Evolutionary conservation across 176 grass and related monocot genomes (phyloP).

Genomic region (Canna indica): DNA sequence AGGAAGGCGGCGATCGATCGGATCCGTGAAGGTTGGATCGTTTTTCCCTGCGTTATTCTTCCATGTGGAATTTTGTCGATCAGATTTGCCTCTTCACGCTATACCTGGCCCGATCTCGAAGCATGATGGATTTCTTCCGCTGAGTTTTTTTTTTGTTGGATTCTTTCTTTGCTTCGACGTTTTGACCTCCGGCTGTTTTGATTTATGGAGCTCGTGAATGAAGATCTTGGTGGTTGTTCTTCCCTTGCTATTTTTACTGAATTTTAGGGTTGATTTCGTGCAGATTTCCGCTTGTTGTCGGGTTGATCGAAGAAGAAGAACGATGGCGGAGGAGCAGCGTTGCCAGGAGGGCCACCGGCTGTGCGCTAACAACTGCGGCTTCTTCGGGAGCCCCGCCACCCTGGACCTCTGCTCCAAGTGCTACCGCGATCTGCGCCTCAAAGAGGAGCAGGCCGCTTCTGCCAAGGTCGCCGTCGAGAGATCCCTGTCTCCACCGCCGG

Average conservation of each 20-base stretch:
- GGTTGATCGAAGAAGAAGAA: neutral
- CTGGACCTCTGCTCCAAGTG: conserved; percentile 37
- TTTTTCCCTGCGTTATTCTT: neutral
- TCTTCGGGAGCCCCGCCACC: conserved; percentile 33
- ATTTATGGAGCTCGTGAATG: neutral
- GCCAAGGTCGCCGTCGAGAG: conserved; percentile 16
- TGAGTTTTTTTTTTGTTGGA: neutral
- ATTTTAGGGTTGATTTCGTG: neutral
- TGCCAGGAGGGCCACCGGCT: conserved; percentile 18
- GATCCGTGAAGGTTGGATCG: neutral
- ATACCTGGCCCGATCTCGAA: neutral
- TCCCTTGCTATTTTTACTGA: neutral
- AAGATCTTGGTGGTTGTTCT: neutral
- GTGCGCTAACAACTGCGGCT: conserved; percentile 34
- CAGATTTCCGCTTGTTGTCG: neutral
- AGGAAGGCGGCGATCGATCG: neutral
- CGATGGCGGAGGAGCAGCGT: conserved; percentile 15
- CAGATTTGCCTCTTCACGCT: neutral
- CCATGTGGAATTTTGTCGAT: neutral
- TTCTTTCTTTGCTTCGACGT: neutral
- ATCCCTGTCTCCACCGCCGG: neutral
- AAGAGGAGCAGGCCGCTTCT: conserved; percentile 1
- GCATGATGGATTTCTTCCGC: neutral
- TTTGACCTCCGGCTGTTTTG: neutral
- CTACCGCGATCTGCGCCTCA: conserved; percentile 20